Evolutionary conservation across 2,329 filamentous ascomycete genomes (phyloP).

Genomic region (Fusarium citri): DNA sequence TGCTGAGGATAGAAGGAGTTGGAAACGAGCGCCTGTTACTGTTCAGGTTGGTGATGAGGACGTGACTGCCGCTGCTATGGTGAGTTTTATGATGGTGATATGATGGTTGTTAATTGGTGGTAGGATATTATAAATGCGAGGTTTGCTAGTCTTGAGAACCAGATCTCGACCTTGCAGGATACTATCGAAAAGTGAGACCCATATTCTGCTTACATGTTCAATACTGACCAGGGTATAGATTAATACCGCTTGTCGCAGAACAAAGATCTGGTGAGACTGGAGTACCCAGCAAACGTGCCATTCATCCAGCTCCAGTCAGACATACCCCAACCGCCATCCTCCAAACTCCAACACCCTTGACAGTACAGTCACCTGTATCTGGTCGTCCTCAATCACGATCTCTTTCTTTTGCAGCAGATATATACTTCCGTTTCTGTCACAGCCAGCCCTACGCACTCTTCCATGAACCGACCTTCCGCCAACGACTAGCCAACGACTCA

Average conservation of each 20-base stretch:
- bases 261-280: neutral
- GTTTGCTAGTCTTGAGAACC: constrained; percentile 8
- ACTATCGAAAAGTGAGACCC: constrained; percentile 6
- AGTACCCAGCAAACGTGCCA: neutral
- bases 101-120: neutral
- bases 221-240: neutral
- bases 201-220: fast-evolving
- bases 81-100: neutral
- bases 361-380: neutral
- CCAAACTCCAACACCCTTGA: constrained; percentile 5
- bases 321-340: neutral
- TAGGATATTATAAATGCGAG: constrained; percentile 9
- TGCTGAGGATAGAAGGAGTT: constrained; percentile 19
- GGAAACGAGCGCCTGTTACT: neutral
- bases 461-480: constrained; percentile 17
- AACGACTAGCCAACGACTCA: neutral
- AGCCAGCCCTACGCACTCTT: constrained; percentile 23
- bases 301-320: neutral
- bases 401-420: constrained; percentile 4
- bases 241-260: neutral
- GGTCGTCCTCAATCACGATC: neutral
- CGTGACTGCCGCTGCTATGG: constrained; percentile 1
- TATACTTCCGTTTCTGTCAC: constrained; percentile 23
- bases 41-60: neutral
- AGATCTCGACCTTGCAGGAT: constrained; percentile 11